Evolutionary conservation across 2,329 filamentous ascomycete species (phyloP), one percentile per base, ranked within the genome.

Genomic region (Chalaropsis ovoidea): DNA sequence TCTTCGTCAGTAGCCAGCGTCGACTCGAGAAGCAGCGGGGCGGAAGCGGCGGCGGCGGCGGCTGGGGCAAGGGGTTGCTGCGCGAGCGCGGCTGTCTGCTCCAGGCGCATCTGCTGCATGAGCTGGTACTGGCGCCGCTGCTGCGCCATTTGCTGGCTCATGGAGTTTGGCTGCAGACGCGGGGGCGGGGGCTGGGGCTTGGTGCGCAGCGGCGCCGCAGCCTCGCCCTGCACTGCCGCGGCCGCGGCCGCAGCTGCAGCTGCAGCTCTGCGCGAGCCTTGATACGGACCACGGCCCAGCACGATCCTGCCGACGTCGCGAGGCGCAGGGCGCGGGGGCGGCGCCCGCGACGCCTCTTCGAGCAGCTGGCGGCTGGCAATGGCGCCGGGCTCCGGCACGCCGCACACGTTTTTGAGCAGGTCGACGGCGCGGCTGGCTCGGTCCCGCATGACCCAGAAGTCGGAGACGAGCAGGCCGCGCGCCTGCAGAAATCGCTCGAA

Each of bases 401-500:
- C 69, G 4, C 66, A 62, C 11, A 65, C 65, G 35, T 63, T 66
- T 15, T 67, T 66, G 42, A 66, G 65, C 22, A 63, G 62, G 15
- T 68, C 67, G 15, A 68, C 65, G 11, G 62, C 62, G 27, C 65
- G 62, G 54, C 62, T 56, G 27, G 62, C 67, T 27, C 64, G 60
- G 22, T 67, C 67, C 56, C 64, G 65, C 67, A 68, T 66, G 43
- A 63, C 64, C 67, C 64, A 64, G 43, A 67, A 65, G 45, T 67
- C 63, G 47, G 64, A 63, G 27, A 68, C 64, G 61, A 68, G 68
- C 69, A 86, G 81, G 31, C 78, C 79, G 69, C 85, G 77, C 8
- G 80, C 75, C 72, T 86, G 85, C 75, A 86, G 77, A 71, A 89
- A 79, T 41, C 86, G 81, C 73, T 86, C 83, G 70, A 86, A 88